These are phyloP conservation scores for Zopfia rhizophila DNA, from an alignment of 2,329 filamentous ascomycete genomes.

Conservation along the genomic window DNA sequence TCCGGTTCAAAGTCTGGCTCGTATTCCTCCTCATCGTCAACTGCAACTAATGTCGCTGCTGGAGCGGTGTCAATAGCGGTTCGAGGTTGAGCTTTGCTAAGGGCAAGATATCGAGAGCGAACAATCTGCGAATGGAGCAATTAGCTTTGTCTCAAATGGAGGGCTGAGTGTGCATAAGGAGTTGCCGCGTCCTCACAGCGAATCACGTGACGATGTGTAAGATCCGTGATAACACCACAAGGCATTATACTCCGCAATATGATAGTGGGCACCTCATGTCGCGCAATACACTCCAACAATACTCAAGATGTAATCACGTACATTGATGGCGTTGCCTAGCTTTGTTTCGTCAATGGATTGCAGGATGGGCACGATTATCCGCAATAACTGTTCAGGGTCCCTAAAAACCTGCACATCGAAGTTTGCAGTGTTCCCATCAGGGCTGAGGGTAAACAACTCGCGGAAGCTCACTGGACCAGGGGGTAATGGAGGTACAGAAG, in stretches of 20 bases:
- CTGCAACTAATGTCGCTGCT: conserved; percentile 49
- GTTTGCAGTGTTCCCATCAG: conserved; percentile 75
- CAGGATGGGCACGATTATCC: conserved; percentile 83
- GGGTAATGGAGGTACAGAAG: conserved; percentile 74
- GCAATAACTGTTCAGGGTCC: conserved; percentile 74
- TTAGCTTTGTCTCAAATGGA: conserved; percentile 28
- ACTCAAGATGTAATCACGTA: conserved; percentile 52
- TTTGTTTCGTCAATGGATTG: conserved; percentile 74
- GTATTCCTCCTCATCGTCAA: conserved; percentile 89
- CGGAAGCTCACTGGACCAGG: conserved; percentile 81
- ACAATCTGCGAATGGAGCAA: conserved; percentile 47
- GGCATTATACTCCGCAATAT: too few relatives aligned
- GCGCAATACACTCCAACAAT: conserved; percentile 4
- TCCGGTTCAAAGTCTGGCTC: conserved; percentile 88
- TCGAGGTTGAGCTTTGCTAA: conserved; percentile 44
- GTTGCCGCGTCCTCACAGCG: neutral
- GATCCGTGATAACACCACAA: neutral
- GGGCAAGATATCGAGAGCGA: conserved; percentile 53
- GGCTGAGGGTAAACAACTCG: conserved; percentile 86
- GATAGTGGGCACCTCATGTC: neutral
- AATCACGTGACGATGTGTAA: conserved; percentile 18
- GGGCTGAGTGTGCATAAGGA: neutral
- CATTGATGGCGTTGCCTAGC: conserved; percentile 78
- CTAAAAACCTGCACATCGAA: conserved; percentile 89
- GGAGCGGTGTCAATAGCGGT: conserved; percentile 39